Percentiles rank a stretch among this genome's conserved stretches.
Evolutionary conservation across 2,329 filamentous ascomycete genomes (phyloP).

Genomic region (Colletotrichum sidae): DNA sequence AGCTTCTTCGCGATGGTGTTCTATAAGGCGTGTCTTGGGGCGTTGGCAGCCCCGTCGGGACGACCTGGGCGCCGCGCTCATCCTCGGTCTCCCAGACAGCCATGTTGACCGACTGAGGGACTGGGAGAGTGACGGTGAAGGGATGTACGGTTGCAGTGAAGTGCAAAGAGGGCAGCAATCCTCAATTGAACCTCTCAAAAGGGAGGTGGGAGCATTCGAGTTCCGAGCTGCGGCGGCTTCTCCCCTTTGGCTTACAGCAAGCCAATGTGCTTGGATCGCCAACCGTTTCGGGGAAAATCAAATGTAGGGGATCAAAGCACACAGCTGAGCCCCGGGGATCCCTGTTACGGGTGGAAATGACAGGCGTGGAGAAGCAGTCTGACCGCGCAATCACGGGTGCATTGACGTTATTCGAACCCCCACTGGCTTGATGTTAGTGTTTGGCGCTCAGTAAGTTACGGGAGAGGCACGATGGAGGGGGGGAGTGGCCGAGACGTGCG

Average conservation of each 20-base stretch:
- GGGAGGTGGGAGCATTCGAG: slow-evolving; percentile 29
- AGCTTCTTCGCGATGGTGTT: slow-evolving; percentile 74
- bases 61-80: slow-evolving; percentile 67
- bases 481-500: slow-evolving; percentile 12
- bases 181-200: slow-evolving; percentile 32
- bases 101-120: slow-evolving; percentile 54
- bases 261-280: slow-evolving; percentile 34
- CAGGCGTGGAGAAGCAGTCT: slow-evolving; percentile 29
- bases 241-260: slow-evolving; percentile 20
- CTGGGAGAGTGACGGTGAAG: slow-evolving; percentile 18
- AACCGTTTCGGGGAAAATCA: slow-evolving; percentile 29
- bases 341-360: slow-evolving; percentile 35
- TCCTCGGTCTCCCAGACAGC: slow-evolving; percentile 72
- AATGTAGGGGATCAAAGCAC: slow-evolving; percentile 38
- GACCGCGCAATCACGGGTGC: slow-evolving; percentile 34
- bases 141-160: slow-evolving; percentile 1
- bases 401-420: slow-evolving; percentile 35
- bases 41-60: slow-evolving; percentile 71
- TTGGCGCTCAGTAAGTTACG: slow-evolving; percentile 27
- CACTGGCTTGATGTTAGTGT: slow-evolving; percentile 19
- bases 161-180: slow-evolving; percentile 13
- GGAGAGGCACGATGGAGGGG: slow-evolving; percentile 20
- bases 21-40: slow-evolving; percentile 79
- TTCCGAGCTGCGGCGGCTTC: background rate
- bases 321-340: slow-evolving; percentile 33